Evolutionary conservation across 2,329 filamentous ascomycete genomes (phyloP), one percentile per base, ranked within the genome.

Genomic region (Camillea tinctor): DNA sequence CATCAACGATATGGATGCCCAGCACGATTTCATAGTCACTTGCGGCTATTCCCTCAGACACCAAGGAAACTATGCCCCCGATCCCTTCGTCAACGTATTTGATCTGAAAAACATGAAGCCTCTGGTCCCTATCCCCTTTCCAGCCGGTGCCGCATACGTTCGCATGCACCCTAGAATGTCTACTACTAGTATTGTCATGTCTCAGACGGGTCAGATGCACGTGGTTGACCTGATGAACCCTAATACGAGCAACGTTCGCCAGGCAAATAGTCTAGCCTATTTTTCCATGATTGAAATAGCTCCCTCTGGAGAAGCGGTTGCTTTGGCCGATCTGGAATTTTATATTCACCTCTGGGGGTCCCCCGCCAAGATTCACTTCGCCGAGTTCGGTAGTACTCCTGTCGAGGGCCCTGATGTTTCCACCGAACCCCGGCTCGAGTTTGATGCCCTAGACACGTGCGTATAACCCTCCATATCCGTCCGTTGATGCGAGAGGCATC

Each of bases 1-100:
- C 55, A 91, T 99, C 73, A 97, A 92, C 74, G 94, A 98, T 74
- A 97, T 99, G 91, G 95, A 99, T 77, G 92, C 93, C 8, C 91
- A 95, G 72, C 92, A 95, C 71, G 94, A 98, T 74, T 95, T 95
- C 66, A 87, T 99, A 57, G 90, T 98, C 21, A 98, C 95, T 4
- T 99, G 95, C 74, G 95, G 95, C 40, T 96, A 92, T 76, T 96
- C 94, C 1, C 84, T 92, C 22, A 87, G 94, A 66, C 92, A 93
- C 70, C 82, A 91, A 66, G 86, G 89, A 40, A 87, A 87, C 49
- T 90, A 91, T 64, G 93, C 96, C 79, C 85, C 96, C 36, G 95
- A 99, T 71, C 92, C 93, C 0, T 88, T 98, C 60, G 92, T 97
- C 60, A 96, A 97, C 68, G 93, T 98, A 36, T 98, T 96, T 71